A percentile compares a stretch with the other conserved stretches of the same genome.
Conservation (phyloP, 2,329 filamentous ascomycete genomes). For the Fusarium pseudocircinatum region DNA sequence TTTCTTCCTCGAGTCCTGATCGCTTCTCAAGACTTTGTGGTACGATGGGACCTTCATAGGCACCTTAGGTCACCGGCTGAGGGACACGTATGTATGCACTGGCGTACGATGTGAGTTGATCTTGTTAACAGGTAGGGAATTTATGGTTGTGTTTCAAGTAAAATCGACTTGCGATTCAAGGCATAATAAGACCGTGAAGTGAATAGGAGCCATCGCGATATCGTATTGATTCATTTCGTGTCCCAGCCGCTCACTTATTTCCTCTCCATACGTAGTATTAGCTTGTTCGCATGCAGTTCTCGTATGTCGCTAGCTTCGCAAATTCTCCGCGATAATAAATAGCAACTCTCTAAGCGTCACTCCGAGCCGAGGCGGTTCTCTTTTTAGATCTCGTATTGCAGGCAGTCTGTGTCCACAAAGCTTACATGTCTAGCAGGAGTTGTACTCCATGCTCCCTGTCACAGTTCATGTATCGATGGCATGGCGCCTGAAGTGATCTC, state of each 20-base stretch:
- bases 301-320: constrained; percentile 10
- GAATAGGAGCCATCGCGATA: neutral
- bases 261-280: neutral
- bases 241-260: neutral
- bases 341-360: neutral
- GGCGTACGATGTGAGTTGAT: neutral
- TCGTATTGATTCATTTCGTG: neutral
- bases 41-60: neutral
- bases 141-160: neutral
- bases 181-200: neutral
- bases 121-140: neutral
- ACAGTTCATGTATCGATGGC: neutral
- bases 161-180: neutral
- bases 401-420: constrained; percentile 14
- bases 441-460: constrained; percentile 9
- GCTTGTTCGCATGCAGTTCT: neutral
- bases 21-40: neutral
- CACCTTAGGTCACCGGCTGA: neutral
- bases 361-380: neutral
- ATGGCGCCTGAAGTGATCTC: constrained; percentile 3
- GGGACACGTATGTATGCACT: neutral
- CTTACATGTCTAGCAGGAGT: constrained; percentile 15
- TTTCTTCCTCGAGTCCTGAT: neutral
- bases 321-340: constrained; percentile 14
- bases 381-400: constrained; percentile 37